Percentiles rank a stretch among this genome's conserved stretches.
Evolutionary conservation across 2,329 filamentous ascomycete genomes (phyloP).

Genomic region (Ascomycota sp.): DNA sequence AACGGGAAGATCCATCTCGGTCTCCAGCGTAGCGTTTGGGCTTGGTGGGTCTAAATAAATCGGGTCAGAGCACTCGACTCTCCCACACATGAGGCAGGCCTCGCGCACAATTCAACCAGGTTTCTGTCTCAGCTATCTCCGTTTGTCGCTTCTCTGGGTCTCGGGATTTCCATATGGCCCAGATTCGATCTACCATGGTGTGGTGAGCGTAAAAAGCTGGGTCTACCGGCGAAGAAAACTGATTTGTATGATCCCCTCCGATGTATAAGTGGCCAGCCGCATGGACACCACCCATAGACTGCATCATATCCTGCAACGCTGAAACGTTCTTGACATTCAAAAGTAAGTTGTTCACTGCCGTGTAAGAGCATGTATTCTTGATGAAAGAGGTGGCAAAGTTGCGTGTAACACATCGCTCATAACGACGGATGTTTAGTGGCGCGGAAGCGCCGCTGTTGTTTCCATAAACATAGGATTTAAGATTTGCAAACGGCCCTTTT

Average conservation of each 20-base stretch:
- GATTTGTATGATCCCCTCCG: background rate
- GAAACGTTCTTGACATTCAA: background rate
- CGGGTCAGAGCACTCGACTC: background rate
- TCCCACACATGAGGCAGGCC: background rate
- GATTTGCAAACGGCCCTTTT: slow-evolving; percentile 21
- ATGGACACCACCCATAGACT: slow-evolving; percentile 7
- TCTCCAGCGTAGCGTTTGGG: background rate
- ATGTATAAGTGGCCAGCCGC: slow-evolving; percentile 12
- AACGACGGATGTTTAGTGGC: slow-evolving; percentile 6
- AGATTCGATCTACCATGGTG: slow-evolving; percentile 10
- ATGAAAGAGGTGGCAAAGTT: background rate
- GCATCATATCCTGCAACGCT: background rate
- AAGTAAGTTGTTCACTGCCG: background rate
- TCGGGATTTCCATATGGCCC: slow-evolving; percentile 7
- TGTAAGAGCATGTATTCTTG: background rate
- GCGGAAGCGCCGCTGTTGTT: background rate
- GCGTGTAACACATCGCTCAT: slow-evolving; percentile 14
- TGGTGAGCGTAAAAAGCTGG: slow-evolving; percentile 10
- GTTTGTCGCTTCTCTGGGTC: background rate
- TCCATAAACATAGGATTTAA: slow-evolving; percentile 13
- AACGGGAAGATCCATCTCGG: background rate
- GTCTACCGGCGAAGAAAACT: slow-evolving; percentile 8
- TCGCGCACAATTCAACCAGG: background rate
- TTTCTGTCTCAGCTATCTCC: background rate
- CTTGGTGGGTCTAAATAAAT: background rate